Conservation (phyloP, 768 basidiomycete species). For the Lactarius indigo region DNA sequence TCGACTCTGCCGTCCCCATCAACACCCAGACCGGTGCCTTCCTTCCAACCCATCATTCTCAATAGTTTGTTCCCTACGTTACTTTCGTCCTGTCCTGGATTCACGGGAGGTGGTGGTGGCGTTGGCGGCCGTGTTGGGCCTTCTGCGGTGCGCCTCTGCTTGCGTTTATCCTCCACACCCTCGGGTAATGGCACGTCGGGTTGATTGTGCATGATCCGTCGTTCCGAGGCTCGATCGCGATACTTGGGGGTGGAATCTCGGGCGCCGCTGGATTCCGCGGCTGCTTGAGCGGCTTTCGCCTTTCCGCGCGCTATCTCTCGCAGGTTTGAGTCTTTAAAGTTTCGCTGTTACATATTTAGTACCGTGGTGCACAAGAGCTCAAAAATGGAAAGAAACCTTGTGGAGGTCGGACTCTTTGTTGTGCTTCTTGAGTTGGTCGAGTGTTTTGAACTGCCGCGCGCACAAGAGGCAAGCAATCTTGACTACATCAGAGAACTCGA, state of each 20-base stretch:
- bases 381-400: slow-evolving; percentile 59
- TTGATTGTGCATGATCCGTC: slow-evolving; percentile 87
- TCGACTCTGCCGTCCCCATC: slow-evolving; percentile 83
- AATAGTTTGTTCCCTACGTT: slow-evolving; percentile 92
- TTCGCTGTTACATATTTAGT: slow-evolving; percentile 56
- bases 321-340: slow-evolving; percentile 67
- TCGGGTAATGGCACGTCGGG: slow-evolving; percentile 74
- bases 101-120: slow-evolving; percentile 59
- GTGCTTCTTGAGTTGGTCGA: slow-evolving; percentile 84
- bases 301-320: slow-evolving; percentile 76
- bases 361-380: not conserved
- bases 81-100: slow-evolving; percentile 73
- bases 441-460: slow-evolving; percentile 85
- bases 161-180: slow-evolving; percentile 41
- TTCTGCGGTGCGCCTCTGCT: slow-evolving; percentile 50
- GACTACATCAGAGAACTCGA: slow-evolving; percentile 77
- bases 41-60: slow-evolving; percentile 98
- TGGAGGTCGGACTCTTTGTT: slow-evolving; percentile 93
- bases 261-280: slow-evolving; percentile 30
- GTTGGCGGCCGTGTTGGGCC: slow-evolving; percentile 59
- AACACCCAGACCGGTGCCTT: slow-evolving; percentile 82
- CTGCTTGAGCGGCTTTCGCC: slow-evolving; percentile 43
- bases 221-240: slow-evolving; percentile 91
- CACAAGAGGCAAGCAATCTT: slow-evolving; percentile 86
- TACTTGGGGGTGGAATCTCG: slow-evolving; percentile 67